These are phyloP conservation scores for Secale cereale DNA, from an alignment of 176 grass and related monocot species.

Conservation along the genomic window DNA sequence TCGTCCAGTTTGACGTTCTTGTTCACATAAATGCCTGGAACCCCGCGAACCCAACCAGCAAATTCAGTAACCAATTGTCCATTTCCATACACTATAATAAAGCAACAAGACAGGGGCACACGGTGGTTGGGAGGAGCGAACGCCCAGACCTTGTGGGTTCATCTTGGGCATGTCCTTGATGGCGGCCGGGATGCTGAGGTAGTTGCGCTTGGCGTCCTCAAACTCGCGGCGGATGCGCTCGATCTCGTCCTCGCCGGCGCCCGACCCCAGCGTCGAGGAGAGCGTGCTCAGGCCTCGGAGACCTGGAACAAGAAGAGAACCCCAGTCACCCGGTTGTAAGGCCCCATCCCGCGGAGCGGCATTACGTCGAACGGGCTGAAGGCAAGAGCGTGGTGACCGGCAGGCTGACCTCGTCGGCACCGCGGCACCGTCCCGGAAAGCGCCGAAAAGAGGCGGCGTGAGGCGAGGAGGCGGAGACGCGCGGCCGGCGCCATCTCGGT, in stretches of 20 bases:
- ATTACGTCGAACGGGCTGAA: slow-evolving; percentile 36
- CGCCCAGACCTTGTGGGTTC: slow-evolving; percentile 56
- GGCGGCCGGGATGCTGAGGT: slow-evolving; percentile 71
- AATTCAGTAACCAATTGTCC: background rate
- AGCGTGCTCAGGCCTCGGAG: slow-evolving; percentile 14
- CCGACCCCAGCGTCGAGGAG: slow-evolving; percentile 47
- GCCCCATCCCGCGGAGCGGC: background rate
- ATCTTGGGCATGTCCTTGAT: slow-evolving; percentile 92
- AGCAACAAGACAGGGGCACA: background rate
- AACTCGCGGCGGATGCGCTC: slow-evolving; percentile 78
- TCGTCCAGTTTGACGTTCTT: slow-evolving; percentile 81
- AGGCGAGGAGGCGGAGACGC: background rate
- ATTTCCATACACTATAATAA: background rate
- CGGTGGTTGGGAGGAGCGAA: background rate
- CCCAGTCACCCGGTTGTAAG: background rate
- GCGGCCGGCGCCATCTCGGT: background rate
- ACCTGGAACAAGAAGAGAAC: background rate
- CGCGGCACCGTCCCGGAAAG: background rate
- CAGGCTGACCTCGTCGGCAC: background rate
- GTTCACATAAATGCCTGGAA: slow-evolving; percentile 88
- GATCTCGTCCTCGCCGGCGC: slow-evolving; percentile 65
- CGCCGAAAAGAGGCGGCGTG: background rate
- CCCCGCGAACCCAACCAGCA: background rate
- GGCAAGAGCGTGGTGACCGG: background rate
- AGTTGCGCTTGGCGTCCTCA: slow-evolving; percentile 81